Conservation (phyloP, 768 basidiomycete species). For the Chalciporus sphaerocephalus region DNA sequence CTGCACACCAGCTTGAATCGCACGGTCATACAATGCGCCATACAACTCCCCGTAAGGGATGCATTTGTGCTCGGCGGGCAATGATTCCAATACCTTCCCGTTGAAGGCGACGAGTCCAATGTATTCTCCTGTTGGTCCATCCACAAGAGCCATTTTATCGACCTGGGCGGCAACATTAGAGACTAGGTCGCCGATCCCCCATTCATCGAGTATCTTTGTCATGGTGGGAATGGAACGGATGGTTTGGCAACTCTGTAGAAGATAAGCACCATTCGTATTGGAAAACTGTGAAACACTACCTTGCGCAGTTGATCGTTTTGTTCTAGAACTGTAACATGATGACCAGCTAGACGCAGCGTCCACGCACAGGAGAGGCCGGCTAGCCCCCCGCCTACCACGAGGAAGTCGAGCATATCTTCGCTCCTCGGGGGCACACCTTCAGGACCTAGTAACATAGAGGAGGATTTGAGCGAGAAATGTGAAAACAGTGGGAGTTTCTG, state of each 20-base stretch:
- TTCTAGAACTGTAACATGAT: constrained; percentile 54
- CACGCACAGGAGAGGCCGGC: constrained; percentile 55
- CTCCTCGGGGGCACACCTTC: constrained; percentile 3
- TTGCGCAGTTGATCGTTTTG: constrained; percentile 36
- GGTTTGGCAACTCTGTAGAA: constrained; percentile 32
- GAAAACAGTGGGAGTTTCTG: too few relatives aligned
- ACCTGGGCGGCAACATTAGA: constrained; percentile 27
- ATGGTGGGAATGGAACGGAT: constrained; percentile 53
- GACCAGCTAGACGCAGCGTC: constrained; percentile 49
- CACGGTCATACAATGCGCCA: constrained; percentile 44
- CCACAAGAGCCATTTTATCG: constrained; percentile 12
- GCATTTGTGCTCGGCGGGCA: constrained; percentile 43
- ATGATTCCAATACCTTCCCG: constrained; percentile 40
- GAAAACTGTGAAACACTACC: constrained; percentile 17
- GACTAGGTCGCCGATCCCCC: constrained; percentile 48
- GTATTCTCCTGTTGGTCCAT: constrained; percentile 36
- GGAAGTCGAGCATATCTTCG: constrained; percentile 17
- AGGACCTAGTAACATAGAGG: constrained; percentile 11
- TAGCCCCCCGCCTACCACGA: constrained; percentile 32
- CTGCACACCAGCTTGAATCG: constrained; percentile 42
- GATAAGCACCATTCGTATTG: too few relatives aligned
- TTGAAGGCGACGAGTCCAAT: constrained; percentile 44
- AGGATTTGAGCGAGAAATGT: not conserved
- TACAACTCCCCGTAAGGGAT: constrained; percentile 52
- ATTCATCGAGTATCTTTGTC: constrained; percentile 49